Evolutionary conservation across 805 yeast species (phyloP), one percentile per base, ranked within the genome.

Genomic region (Pichia insulana): DNA sequence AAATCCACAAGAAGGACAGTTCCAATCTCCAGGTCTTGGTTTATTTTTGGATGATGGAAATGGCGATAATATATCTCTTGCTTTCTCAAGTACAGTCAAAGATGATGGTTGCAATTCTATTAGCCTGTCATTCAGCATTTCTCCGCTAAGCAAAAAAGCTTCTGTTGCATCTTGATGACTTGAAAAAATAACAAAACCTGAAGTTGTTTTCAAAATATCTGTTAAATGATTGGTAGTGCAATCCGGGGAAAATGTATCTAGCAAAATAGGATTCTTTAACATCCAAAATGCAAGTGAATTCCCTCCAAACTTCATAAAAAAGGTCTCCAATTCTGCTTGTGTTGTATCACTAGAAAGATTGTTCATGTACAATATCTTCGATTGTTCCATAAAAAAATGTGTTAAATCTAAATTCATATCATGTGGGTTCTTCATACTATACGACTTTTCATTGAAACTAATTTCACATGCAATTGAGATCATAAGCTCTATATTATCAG

Each of bases 1-100:
- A 56, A 89, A 89, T 1, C 96, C 96, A 69, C 97, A 89, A 7
- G 89, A 80, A 20, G 96, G 95, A 62, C 97, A 89, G n/a, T 84
- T 85, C 97, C 97, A 89, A 59, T 89, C 97, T 17, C 97, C 97
- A 0, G 97, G 97, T 56, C 97, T 71, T 18, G 96, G 95, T 53
- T 92, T 72, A 62, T 89, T 88, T 47, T 76, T 75, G 51, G 86
- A 83, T 30, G 80, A 74, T 13, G 96, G 95, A 64, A 89, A 89
- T 3, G 94, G 87, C 0, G 85, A 73, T 46, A 89, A 66, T 34
- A 89, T 73, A 32, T 83, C 95, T 51, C 78, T 83, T 1, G 96
- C 95, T 47, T 78, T 73, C 50, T 86, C 96, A 37, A 89, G 67
- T 3, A 89, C 84, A 33, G 73, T 65, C 3, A 80, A 73, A 34